phyloP scores from a whole-genome alignment of 345 rosid genomes.

The Linum tenue region DNA sequence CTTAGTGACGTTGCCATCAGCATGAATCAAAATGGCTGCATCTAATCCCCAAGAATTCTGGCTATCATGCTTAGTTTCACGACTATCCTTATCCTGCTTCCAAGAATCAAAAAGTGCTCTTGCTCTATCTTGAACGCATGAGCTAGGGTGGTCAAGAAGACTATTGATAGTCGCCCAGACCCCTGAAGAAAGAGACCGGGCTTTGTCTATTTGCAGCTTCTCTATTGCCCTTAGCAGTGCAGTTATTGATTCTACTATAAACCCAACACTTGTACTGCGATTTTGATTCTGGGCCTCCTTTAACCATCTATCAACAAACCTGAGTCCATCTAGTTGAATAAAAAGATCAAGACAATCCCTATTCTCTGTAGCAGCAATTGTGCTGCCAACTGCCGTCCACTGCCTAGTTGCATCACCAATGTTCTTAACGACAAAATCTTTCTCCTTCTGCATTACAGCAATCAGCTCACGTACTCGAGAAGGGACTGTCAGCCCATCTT shows the following conservation, averaged over 20 bases:
- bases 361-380: constrained; percentile 70
- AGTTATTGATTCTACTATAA: constrained; percentile 62
- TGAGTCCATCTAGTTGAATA: constrained; percentile 72
- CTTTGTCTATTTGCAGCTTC: constrained; percentile 56
- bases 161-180: constrained; percentile 53
- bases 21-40: constrained; percentile 19
- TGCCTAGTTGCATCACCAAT: constrained; percentile 70
- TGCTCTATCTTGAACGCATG: constrained; percentile 61
- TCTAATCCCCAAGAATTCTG: constrained; percentile 22
- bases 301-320: constrained; percentile 67
- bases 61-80: constrained; percentile 18
- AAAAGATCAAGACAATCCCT: constrained; percentile 89
- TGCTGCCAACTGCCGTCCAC: constrained; percentile 82
- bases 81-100: constrained; percentile 34
- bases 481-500: constrained; percentile 72
- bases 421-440: constrained; percentile 53
- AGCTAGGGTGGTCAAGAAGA: constrained; percentile 58
- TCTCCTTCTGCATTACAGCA: constrained; percentile 61
- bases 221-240: constrained; percentile 63
- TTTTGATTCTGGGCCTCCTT: constrained; percentile 44
- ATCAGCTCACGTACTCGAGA: constrained; percentile 74
- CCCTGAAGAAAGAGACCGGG: constrained; percentile 62
- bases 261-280: constrained; percentile 38
- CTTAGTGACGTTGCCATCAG: constrained; percentile 26
- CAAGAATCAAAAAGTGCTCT: constrained; percentile 50